Evolutionary conservation across 1,284 basidiomycete genomes (phyloP), one percentile per base, ranked within the genome.

Genomic region (Ganoderma multipileum): DNA sequence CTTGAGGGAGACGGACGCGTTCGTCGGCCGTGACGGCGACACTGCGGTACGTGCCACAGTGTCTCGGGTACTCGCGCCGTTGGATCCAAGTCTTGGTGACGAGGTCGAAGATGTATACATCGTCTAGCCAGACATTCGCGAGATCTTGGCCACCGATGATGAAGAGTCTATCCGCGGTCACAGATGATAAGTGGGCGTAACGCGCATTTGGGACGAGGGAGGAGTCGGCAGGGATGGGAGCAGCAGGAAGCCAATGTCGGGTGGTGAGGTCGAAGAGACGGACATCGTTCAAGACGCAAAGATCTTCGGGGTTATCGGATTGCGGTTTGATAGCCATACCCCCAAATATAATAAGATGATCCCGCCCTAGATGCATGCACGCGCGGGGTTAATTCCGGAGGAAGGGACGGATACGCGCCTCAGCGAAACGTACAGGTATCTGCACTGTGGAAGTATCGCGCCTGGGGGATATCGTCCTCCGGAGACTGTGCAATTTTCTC

Each of bases 141-240:
- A 95, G 88, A 78, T 98, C 95, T 78, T 98, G 97, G 3, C 97
- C 97, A 11, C 97, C 97, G 64, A 97, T 95, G 75, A 99, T 88
- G 79, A 97, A 92, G n/a, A 99, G 87, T 50, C 91, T 87, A 77
- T 93, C 89, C 7, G 91, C 85, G 12, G 94, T 92, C 55, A 97
- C 86, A 11, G 94, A 91, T 39, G 94, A 95, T 18, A 97, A 85
- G 79, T 98, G 96, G 7, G 96, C 96, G 78, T 97, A 98, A 69
- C 96, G 91, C 20, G 95, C 90, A 42, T 91, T 91, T 7, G 91
- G 83, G 36, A 78, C 66, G 72, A 72, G 65, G 36, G 73, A 64
- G 36, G 74, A 71, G 60, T 79, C 77, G 36, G 71, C 61, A 18
- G 77, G 75, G 64, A 76, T 74, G 50, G 78, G 76, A 16, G 82